These are phyloP conservation scores for Arabis hirsuta DNA, from an alignment of 345 rosid genomes.

Conservation along the genomic window DNA sequence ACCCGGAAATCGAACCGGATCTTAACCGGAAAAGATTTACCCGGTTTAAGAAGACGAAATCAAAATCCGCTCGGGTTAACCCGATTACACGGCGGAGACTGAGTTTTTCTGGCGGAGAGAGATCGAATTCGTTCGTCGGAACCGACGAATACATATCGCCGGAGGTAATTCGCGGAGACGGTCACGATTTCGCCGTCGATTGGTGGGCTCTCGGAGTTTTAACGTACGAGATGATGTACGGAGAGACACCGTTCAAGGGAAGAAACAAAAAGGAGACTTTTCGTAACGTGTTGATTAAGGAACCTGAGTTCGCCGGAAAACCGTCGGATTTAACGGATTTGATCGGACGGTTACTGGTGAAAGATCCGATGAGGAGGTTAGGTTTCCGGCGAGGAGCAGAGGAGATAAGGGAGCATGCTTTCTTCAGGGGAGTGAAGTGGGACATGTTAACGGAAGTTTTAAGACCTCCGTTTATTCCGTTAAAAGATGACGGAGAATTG, in stretches of 20 bases:
- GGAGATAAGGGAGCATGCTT: conserved; percentile 80
- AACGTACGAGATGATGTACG: conserved; percentile 85
- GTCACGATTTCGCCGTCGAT: conserved; percentile 94
- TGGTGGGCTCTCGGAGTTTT: conserved; percentile 97
- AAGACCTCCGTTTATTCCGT: conserved; percentile 86
- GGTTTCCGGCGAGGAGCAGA: conserved; percentile 72
- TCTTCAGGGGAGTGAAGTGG: conserved; percentile 80
- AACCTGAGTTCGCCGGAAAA: conserved; percentile 64
- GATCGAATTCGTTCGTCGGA: conserved; percentile 86
- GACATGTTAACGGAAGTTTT: conserved; percentile 71
- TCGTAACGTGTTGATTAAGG: conserved; percentile 65
- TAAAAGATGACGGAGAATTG: conserved; percentile 52
- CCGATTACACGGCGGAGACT: conserved; percentile 68
- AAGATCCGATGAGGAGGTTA: conserved; percentile 76
- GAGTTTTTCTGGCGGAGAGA: conserved; percentile 59
- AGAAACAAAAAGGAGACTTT: conserved; percentile 77
- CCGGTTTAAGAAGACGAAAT: conserved; percentile 52
- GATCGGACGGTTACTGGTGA: conserved; percentile 66
- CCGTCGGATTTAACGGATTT: conserved; percentile 64
- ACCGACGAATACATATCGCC: conserved; percentile 94
- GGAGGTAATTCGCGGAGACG: conserved; percentile 84
- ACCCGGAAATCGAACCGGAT: conserved; percentile 30
- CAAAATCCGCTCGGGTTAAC: conserved; percentile 84
- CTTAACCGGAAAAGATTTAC: conserved; percentile 13
- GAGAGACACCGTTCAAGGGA: conserved; percentile 80